Evolutionary conservation across 2,329 filamentous ascomycete genomes (phyloP), one percentile per base, ranked within the genome.

Genomic region (Colletotrichum falcatum): DNA sequence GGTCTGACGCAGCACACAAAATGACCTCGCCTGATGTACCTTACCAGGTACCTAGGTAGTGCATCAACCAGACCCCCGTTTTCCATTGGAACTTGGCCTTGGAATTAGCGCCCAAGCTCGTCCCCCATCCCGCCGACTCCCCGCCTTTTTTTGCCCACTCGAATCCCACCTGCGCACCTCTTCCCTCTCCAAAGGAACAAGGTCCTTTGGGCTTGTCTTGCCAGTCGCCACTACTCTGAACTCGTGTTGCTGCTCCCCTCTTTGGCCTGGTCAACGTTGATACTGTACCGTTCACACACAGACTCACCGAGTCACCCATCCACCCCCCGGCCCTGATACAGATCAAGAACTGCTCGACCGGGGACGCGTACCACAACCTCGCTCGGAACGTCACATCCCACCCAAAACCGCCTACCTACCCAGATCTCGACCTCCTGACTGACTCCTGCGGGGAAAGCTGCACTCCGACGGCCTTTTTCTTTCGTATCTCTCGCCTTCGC

Each of bases 101-200:
- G 62, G 62, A 70, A 70, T 70, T 70, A 70, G 67, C 67, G 67
- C 67, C 67, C 67, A 70, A 70, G 67, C 67, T 62, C 62, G 62
- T 56, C 63, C 58, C 56, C 58, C 42, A 56, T 62, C 67, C 67
- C 67, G 63, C 63, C 56, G 55, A 56, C 54, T 59, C 67, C 67
- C 67, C 56, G 56, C 67, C 55, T 67, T 65, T 69, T 70, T 67
- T 53, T 4, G 51, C 64, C 67, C 64, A 59, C 64, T 58, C 44
- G 56, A 58, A 61, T 70, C 58, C 67, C 63, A 66, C 67, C 51
- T 56, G 54, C 48, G 63, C 63, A 59, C 35, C 62, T 53, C 58
- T 30, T 48, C 58, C 33, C 30, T 60, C 30, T 60, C 66, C 39
- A 66, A 65, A 60, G 61, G 55, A 49, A 26, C 58, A 14, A 58